Evolutionary conservation across 768 basidiomycete species (phyloP), one percentile per base, ranked within the genome.

Genomic region (Naganishia randhawae): DNA sequence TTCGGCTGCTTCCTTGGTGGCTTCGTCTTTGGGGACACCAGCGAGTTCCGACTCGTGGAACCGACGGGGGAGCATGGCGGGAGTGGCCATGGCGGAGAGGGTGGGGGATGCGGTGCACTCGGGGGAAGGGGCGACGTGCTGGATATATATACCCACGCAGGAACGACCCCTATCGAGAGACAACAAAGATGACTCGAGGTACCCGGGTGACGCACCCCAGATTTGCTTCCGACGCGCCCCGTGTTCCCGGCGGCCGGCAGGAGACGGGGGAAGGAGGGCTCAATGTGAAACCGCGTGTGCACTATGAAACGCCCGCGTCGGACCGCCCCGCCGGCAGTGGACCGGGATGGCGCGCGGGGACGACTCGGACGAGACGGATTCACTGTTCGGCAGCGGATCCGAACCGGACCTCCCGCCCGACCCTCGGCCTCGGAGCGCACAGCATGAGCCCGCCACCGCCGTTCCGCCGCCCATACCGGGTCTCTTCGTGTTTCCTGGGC

Each of bases 401-500:
- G 1, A 8, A 14, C 16, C 14, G 5, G 54, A 33, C 16, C 31
- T 17, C 5, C 32, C 9, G 19, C 8, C 22, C 4, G 22, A 33
- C 5, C n/a, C 27, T 2, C 8, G 19, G 4, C 19, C 33, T 11
- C 45, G 25, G 42, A 42, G 27, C 27, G 29, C 29, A 22, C 31
- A 35, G 32, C 42, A 33, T 33, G 22, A 51, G 17, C 57, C 61
- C 19, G 50, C 74, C 2, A 69, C 41, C 16, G 64, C 64, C 25
- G 22, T 0, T 13, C 14, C 66, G 22, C 77, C 75, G 3, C 64
- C 70, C n/a, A 74, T 78, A n/a, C 73, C 75, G 0, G 77, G 77
- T 7, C 64, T 78, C 22, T 75, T 69, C 50, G 65, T 77, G 19
- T 78, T 76, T 50, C 73, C 76, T 0, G 45, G 32, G 7, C 48